These are phyloP conservation scores for Fusarium acutatum DNA, from an alignment of 2,329 filamentous ascomycete genomes.

Conservation along the genomic window DNA sequence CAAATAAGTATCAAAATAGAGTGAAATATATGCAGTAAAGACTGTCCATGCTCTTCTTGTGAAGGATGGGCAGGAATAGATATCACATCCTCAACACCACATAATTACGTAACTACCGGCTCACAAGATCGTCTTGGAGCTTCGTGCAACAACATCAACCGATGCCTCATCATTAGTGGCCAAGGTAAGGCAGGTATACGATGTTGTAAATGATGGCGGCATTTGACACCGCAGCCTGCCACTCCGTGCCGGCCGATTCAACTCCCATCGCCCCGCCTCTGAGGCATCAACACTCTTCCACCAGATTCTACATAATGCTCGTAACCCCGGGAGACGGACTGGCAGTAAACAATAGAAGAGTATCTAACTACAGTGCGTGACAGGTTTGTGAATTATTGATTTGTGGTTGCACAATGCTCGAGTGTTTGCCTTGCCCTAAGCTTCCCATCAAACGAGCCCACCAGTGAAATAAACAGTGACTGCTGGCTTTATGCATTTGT, in stretches of 20 bases:
- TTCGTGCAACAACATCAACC: no score
- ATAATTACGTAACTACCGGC: neutral
- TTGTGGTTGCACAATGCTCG: neutral
- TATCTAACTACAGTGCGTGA: rapidly evolving
- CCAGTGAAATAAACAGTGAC: neutral
- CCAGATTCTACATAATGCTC: neutral
- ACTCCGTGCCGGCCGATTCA: neutral
- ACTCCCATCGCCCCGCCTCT: neutral
- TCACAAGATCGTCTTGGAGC: neutral
- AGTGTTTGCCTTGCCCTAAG: slow-evolving; percentile 11
- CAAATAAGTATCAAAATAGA: neutral
- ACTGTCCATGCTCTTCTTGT: neutral
- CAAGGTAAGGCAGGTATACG: neutral
- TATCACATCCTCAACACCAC: neutral
- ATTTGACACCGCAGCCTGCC: neutral
- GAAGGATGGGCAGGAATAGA: neutral
- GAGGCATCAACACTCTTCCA: slow-evolving; percentile 3
- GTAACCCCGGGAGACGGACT: neutral
- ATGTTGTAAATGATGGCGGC: neutral
- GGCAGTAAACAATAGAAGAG: rapidly evolving
- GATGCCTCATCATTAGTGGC: neutral
- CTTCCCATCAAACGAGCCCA: neutral
- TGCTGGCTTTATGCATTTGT: neutral
- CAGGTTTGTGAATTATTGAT: neutral
- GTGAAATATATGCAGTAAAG: neutral